Evolutionary conservation across 108 stramenopile species (phyloP).

Genomic region (Cyclotella sp.): DNA sequence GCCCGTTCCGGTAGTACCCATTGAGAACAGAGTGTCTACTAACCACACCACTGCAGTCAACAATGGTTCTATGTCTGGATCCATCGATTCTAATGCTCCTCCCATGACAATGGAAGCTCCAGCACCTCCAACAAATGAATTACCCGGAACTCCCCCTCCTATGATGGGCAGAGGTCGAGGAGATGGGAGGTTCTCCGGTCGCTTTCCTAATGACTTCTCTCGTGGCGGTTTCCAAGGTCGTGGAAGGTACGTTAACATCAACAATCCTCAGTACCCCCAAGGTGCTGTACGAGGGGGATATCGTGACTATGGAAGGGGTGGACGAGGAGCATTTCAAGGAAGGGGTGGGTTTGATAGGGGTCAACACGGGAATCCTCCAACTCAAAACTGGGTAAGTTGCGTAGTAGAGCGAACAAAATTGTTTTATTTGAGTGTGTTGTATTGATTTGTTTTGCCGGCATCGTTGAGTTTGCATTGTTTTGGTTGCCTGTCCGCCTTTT

Average conservation of each 20-base stretch:
- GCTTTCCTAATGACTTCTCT: conserved; percentile 6
- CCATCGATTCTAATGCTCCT: neutral
- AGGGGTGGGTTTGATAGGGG: conserved; percentile 27
- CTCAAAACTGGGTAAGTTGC: conserved; percentile 17
- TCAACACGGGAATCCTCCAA: conserved; percentile 6
- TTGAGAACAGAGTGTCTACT: neutral
- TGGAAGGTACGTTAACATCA: neutral
- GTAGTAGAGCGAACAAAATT: neutral
- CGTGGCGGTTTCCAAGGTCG: conserved; percentile 1
- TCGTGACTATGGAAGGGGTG: conserved; percentile 12
- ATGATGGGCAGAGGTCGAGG: conserved; percentile 45
- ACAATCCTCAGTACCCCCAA: neutral
- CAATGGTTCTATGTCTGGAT: neutral
- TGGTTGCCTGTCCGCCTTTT: neutral
- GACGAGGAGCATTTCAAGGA: conserved; percentile 37
- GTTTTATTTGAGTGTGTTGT: neutral
- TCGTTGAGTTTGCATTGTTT: conserved; percentile 6
- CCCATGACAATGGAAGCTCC: neutral
- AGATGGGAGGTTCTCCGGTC: conserved; percentile 19
- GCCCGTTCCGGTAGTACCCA: neutral
- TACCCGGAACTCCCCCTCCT: conserved; percentile 8
- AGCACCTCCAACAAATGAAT: neutral
- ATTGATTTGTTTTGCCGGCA: conserved; percentile 1
- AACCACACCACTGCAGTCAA: neutral
- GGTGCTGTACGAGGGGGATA: conserved; percentile 11